Percentiles rank a stretch among this genome's conserved stretches.
Evolutionary conservation across 495 filamentous ascomycete species (phyloP).

Genomic region (Daldinia bambusicola): DNA sequence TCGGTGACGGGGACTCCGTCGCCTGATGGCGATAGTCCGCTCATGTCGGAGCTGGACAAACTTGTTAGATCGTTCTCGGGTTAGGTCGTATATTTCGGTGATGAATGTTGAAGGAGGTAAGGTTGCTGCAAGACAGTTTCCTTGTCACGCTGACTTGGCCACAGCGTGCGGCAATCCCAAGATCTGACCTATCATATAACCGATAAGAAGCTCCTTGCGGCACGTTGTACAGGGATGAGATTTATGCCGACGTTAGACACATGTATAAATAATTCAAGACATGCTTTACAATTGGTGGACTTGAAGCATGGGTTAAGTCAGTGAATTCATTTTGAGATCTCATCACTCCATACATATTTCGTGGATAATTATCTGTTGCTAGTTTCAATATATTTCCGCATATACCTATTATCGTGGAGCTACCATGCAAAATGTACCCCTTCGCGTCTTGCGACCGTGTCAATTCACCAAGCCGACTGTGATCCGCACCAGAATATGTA

Average conservation of each 20-base stretch:
- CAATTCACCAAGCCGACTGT: not conserved
- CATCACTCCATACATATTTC: not conserved
- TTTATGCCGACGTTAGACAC: not conserved
- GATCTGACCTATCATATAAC: not conserved
- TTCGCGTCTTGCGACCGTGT: not conserved
- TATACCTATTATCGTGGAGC: not conserved
- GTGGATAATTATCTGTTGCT: not conserved
- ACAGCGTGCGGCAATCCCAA: not conserved
- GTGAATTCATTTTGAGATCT: not conserved
- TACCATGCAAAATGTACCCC: not conserved
- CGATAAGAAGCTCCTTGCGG: not conserved
- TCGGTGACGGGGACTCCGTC: slow-evolving; percentile 32
- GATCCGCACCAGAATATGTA: not conserved
- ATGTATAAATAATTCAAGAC: not conserved
- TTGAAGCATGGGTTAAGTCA: not conserved
- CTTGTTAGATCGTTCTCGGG: not conserved
- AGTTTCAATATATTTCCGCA: not conserved
- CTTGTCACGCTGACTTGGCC: not conserved
- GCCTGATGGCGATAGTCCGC: not conserved
- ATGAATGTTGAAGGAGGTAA: not conserved
- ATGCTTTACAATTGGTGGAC: not conserved
- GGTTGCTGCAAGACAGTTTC: not conserved
- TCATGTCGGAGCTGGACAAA: slow-evolving; percentile 24
- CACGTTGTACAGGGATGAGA: not conserved
- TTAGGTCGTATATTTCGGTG: not conserved